Base-by-base conservation (phyloP, 768 basidiomycete genomes). In the Coprinopsis strossmayeri region DNA sequence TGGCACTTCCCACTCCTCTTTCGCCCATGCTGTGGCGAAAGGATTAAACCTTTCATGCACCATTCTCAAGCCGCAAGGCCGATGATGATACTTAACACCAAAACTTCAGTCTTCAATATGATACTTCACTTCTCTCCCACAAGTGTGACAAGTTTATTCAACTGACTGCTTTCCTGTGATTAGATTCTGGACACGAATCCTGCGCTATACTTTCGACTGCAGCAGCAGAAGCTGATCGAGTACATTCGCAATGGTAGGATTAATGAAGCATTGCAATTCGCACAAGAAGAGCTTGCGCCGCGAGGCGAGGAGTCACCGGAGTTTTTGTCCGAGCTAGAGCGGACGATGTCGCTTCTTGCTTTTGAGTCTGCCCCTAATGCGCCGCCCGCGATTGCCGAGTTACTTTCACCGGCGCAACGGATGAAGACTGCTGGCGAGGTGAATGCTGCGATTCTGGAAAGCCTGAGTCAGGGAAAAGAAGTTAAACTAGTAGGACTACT, bases 81-180 rank as follows among this genome's bases (percentile, higher is more conserved):
- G 75, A 70, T 92, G 92, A 89, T 84, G 93, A 94, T 65, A 81
- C 60, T 64, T 57, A 73, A 79, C 67, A 77, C 74, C 74, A 81
- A 84, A 85, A 84, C 86, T 90, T 88, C 87, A 89, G 88, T 91
- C 87, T 91, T 91, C 85, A 90, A 90, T 86, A 91, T 92, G 88
- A 91, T 76, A 69, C n/a, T n/a, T n/a, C n/a, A n/a, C n/a, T n/a
- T n/a, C n/a, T n/a, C n/a, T n/a, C n/a, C n/a, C n/a, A n/a, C n/a
- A n/a, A n/a, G n/a, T n/a, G n/a, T n/a, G n/a, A n/a, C n/a, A n/a
- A n/a, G n/a, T n/a, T n/a, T n/a, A n/a, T n/a, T n/a, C n/a, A n/a
- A n/a, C n/a, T 35, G 38, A 4, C 62, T 64, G 46, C 63, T 62
- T 52, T 38, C 51, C 27, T 50, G 45, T 58, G n/a, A n/a, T 55